Percentiles rank a stretch among this genome's conserved stretches.
Conservation (phyloP, 257 asterid genomes). For the Solanum rostratum region DNA sequence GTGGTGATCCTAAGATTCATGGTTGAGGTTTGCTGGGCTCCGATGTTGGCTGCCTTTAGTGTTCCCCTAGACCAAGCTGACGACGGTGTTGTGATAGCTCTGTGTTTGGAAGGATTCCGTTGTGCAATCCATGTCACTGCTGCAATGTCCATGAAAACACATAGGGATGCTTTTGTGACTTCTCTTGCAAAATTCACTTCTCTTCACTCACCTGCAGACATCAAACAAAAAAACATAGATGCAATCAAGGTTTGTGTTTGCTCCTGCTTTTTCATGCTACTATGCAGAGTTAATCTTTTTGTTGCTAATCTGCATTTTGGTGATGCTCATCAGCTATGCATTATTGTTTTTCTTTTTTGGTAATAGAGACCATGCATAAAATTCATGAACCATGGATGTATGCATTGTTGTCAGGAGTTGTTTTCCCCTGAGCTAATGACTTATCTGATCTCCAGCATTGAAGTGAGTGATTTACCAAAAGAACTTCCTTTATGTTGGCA, state of each 20-base stretch:
- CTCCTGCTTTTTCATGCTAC: not conserved
- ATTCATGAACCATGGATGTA: not conserved
- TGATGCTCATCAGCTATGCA: not conserved
- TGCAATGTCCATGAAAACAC: slow-evolving; percentile 97
- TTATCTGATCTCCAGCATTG: not conserved
- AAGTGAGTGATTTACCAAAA: not conserved
- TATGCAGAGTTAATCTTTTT: not conserved
- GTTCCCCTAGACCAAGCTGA: slow-evolving; percentile 98
- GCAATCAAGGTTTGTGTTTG: slow-evolving; percentile 76
- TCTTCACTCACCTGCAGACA: slow-evolving; percentile 98
- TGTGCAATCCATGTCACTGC: slow-evolving; percentile 94
- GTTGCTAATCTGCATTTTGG: not conserved
- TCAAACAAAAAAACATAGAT: slow-evolving; percentile 84
- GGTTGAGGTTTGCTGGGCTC: slow-evolving; percentile 99
- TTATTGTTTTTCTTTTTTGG: not conserved
- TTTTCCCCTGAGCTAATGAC: not conserved
- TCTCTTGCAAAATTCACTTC: slow-evolving; percentile 95
- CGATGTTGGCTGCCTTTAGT: slow-evolving; percentile 98
- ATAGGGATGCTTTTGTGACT: slow-evolving; percentile 93
- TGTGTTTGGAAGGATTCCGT: slow-evolving; percentile 85
- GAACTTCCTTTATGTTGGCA: not conserved
- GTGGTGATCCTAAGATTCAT: slow-evolving; percentile 87
- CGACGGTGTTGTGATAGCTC: slow-evolving; percentile 61
- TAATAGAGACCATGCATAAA: not conserved
- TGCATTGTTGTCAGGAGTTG: not conserved